Percentiles rank a stretch among this genome's conserved stretches.
These are phyloP conservation scores for Amyloporia xantha DNA, from an alignment of 768 basidiomycete species.

Conservation along the genomic window DNA sequence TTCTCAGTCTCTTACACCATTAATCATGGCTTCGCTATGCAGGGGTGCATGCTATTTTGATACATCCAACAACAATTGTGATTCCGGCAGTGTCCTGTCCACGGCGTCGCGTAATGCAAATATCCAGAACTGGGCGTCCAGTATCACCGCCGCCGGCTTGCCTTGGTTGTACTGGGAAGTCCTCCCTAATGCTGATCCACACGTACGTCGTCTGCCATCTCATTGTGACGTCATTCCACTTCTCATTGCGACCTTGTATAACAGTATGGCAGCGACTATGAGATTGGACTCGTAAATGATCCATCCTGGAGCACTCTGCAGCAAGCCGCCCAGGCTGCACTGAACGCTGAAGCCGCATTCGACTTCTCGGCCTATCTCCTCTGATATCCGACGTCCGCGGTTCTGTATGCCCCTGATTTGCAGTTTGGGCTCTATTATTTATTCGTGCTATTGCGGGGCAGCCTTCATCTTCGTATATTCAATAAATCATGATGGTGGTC, in stretches of 20 bases:
- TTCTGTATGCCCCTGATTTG: no score
- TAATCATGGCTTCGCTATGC: neutral
- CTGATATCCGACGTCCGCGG: no score
- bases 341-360: slow-evolving; percentile 14
- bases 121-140: slow-evolving; percentile 27
- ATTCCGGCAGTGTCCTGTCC: slow-evolving; percentile 18
- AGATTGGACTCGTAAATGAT: slow-evolving; percentile 18
- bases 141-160: slow-evolving; percentile 29
- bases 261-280: slow-evolving; percentile 17
- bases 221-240: neutral
- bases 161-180: slow-evolving; percentile 36
- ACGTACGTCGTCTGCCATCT: slow-evolving; percentile 17
- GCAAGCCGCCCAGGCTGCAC: slow-evolving; percentile 13
- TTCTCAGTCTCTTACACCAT: no score
- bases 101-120: slow-evolving; percentile 27
- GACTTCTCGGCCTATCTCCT: slow-evolving; percentile 19
- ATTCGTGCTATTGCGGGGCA: no score
- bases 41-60: slow-evolving; percentile 24
- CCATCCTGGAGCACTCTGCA: slow-evolving; percentile 17
- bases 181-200: slow-evolving; percentile 30
- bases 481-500: no score
- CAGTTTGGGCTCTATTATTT: no score
- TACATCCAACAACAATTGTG: slow-evolving; percentile 24
- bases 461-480: no score
- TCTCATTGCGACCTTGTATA: neutral